Conservation (phyloP, 148 eudicot genomes). For the Rhododendron vialii region DNA sequence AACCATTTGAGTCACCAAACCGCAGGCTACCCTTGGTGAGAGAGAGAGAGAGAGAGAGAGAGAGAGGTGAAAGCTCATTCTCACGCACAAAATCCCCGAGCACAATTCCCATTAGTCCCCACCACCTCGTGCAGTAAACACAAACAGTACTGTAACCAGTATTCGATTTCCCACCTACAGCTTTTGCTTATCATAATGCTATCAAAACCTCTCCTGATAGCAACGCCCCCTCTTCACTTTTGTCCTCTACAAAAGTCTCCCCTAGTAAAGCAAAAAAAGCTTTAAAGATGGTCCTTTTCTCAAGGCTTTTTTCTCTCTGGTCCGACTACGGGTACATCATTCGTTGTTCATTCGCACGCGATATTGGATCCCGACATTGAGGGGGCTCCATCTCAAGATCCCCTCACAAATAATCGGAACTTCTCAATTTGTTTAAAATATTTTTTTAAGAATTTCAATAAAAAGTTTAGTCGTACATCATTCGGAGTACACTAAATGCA, state of each 20-base stretch:
- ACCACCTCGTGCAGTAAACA: not conserved
- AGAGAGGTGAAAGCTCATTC: not conserved
- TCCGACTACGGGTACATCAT: not conserved
- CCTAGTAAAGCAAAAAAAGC: not conserved
- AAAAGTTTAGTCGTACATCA: too few species aligned
- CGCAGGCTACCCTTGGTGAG: too few species aligned
- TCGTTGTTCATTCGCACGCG: not conserved
- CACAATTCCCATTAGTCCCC: not conserved
- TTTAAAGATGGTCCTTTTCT: not conserved
- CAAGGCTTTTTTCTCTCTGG: not conserved
- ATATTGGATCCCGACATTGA: too few species aligned
- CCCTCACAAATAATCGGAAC: not conserved
- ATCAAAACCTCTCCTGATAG: not conserved
- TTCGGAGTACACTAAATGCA: not conserved
- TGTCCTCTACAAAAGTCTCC: not conserved
- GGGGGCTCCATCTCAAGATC: not conserved
- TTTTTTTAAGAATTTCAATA: too few species aligned
- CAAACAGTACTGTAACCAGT: not conserved
- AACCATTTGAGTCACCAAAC: too few species aligned
- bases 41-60: not conserved
- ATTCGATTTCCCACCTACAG: too few species aligned
- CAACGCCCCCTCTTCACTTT: not conserved
- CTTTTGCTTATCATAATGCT: too few species aligned
- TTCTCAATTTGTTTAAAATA: too few species aligned
- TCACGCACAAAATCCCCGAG: too few species aligned